Evolutionary conservation across 805 yeast genomes (phyloP).

Genomic region (Dipodascopsis tothii): DNA sequence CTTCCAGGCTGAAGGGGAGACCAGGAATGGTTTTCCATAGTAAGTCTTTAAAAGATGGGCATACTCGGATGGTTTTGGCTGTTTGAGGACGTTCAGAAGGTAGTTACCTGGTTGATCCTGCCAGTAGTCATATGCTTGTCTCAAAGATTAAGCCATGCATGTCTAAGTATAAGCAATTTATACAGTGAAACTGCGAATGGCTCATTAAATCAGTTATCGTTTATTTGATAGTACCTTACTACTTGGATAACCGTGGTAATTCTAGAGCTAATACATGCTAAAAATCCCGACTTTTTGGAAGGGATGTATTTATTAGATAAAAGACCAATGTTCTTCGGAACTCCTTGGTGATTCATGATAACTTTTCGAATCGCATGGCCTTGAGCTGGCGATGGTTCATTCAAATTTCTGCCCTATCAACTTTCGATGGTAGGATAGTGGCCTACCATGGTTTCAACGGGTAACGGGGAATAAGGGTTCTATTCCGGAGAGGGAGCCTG

Average conservation of each 20-base stretch:
- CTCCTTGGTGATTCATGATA: constrained; percentile 41
- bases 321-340: constrained; percentile 39
- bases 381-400: constrained; percentile 43
- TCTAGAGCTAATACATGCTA: constrained; percentile 46
- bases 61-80: background rate
- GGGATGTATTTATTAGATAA: constrained; percentile 43
- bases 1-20: constrained; percentile 1
- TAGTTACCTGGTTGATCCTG: constrained; percentile 45
- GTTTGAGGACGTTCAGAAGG: constrained; percentile 7
- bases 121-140: constrained; percentile 49
- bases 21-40: background rate
- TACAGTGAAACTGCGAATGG: constrained; percentile 47
- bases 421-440: too few species aligned
- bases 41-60: constrained; percentile 11
- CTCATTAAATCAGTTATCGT: constrained; percentile 46
- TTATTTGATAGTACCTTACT: constrained; percentile 43
- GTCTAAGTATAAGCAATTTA: constrained; percentile 44
- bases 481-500: too few species aligned
- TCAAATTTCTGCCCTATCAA: constrained; percentile 43
- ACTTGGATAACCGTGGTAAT: constrained; percentile 44
- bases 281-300: constrained; percentile 36
- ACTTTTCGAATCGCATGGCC: constrained; percentile 40
- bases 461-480: too few species aligned
- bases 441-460: too few species aligned
- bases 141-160: constrained; percentile 46